Percentiles rank a stretch among this genome's conserved stretches.
Conservation (phyloP, 768 basidiomycete genomes). For the Neoboletus brunneissimus region DNA sequence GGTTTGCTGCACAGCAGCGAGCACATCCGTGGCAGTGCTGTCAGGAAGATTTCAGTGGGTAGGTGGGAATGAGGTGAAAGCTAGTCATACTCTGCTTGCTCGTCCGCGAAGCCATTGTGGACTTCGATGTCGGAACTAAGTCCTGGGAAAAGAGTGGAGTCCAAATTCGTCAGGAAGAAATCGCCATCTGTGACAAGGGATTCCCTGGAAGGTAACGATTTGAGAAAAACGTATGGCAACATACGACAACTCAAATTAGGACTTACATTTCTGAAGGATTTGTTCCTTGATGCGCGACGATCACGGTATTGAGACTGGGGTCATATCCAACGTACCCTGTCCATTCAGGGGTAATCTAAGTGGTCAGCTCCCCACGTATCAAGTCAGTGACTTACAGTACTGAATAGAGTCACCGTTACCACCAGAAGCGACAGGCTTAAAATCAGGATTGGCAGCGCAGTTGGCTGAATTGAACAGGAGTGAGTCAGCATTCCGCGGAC, state of each 20-base stretch:
- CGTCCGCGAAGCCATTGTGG: conserved; percentile 46
- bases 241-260: not conserved
- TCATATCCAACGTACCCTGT: conserved; percentile 57
- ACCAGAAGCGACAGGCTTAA: conserved; percentile 46
- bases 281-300: conserved; percentile 40
- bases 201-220: conserved; percentile 21
- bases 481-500: not conserved
- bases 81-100: conserved; percentile 41
- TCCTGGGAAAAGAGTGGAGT: conserved; percentile 49
- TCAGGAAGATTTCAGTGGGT: not conserved
- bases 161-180: conserved; percentile 33
- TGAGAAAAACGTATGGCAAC: not conserved
- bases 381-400: conserved; percentile 35
- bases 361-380: not conserved
- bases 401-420: conserved; percentile 43
- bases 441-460: conserved; percentile 47
- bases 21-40: conserved; percentile 40
- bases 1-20: conserved; percentile 43
- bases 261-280: conserved; percentile 31
- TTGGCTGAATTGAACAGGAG: conserved; percentile 31
- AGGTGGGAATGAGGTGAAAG: not conserved
- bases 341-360: not conserved
- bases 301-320: conserved; percentile 35
- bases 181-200: conserved; percentile 43
- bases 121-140: conserved; percentile 39